Base-by-base conservation (phyloP, 495 filamentous ascomycete species). In the Sporormia fimetaria region DNA sequence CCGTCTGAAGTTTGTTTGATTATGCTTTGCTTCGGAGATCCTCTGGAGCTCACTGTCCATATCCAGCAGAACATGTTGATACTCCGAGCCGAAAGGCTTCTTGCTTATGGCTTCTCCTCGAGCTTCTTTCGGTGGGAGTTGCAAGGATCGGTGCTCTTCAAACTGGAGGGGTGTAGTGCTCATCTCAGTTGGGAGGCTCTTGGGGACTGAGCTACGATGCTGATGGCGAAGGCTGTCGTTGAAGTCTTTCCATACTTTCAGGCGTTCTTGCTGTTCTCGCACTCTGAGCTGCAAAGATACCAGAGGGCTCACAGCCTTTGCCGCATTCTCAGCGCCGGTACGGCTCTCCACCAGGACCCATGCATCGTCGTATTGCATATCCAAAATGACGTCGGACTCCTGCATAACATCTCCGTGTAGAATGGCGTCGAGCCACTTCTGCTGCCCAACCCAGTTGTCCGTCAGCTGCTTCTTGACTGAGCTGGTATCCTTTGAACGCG, bases 161-260 rank as follows among this genome's bases (percentile, higher is more conserved):
- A 54, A 49, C 17, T 11, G 11, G 15, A 39, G 24, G 11, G 32
- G 26, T 12, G n/a, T n/a, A n/a, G n/a, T n/a, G n/a, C n/a, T n/a
- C n/a, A n/a, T n/a, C n/a, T n/a, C n/a, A n/a, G n/a, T 42, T 40
- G 9, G 16, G 21, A 1, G 38, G 31, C 8, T n/a, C 11, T 18
- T 3, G 23, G 3, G 27, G 12, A 21, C 55, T 56, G 3, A 34
- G 15, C 17, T 55, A 30, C 25, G 4, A 32, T 48, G 6, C 40
- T 38, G 12, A 57, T 64, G 18, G 50, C 37, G 56, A 52, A 69
- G 24, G 36, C 62, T 53, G 52, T 67, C 63, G 18, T 74, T 71
- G 47, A 81, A 84, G n/a, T 67, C 67, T 49, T 78, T 69, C 86
- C 84, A 92, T 56, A 67, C 73, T 37, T 69, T 64, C 25, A 94